A percentile compares a stretch with the other conserved stretches of the same genome.
These are phyloP conservation scores for Aspergillus conjunctus DNA, from an alignment of 495 filamentous ascomycete genomes.

Conservation along the genomic window DNA sequence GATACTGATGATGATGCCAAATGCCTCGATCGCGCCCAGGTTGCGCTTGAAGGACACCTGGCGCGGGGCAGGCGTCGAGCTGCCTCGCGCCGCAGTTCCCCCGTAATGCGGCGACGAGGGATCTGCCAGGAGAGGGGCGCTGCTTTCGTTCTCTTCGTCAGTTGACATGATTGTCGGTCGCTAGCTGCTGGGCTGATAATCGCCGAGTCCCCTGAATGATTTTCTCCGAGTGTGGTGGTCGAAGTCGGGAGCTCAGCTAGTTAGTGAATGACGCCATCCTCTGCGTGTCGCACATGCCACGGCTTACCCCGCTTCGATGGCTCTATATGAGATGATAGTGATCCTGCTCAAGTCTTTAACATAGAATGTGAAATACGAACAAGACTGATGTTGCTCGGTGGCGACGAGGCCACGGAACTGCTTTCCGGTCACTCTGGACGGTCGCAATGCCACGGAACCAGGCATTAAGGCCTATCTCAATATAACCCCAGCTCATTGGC, in stretches of 20 bases:
- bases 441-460: too few species aligned
- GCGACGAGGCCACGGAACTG: too few species aligned
- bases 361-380: too few species aligned
- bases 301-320: too few species aligned
- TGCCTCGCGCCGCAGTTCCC: background rate
- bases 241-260: background rate
- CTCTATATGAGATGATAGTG: too few species aligned
- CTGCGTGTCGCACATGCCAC: background rate
- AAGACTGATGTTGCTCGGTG: too few species aligned
- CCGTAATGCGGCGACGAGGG: constrained; percentile 3
- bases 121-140: constrained; percentile 9
- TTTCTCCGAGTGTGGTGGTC: background rate
- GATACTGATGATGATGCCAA: constrained; percentile 29
- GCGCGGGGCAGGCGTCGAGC: background rate
- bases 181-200: background rate
- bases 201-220: background rate
- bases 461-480: too few species aligned
- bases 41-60: constrained; percentile 22
- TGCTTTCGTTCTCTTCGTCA: background rate
- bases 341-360: too few species aligned
- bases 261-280: background rate
- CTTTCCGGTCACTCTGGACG: too few species aligned
- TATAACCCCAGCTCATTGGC: too few species aligned
- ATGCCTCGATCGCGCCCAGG: constrained; percentile 25
- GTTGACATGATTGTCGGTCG: background rate